These are phyloP conservation scores for Penicillium sp. DNA, from an alignment of 2,329 filamentous ascomycete genomes.

Conservation along the genomic window DNA sequence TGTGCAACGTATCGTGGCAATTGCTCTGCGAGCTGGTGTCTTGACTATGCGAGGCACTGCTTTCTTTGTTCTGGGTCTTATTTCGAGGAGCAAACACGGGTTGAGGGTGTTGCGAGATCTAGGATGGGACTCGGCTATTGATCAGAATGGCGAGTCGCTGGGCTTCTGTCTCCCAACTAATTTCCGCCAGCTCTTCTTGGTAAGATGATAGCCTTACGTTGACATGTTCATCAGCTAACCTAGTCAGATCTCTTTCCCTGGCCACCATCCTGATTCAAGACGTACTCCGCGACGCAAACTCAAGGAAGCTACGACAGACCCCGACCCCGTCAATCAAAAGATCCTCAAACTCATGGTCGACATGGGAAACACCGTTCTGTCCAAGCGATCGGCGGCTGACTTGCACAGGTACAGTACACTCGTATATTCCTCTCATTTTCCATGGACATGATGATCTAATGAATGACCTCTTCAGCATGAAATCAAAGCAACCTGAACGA, in stretches of 20 bases:
- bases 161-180: conserved; percentile 86
- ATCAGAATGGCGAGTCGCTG: conserved; percentile 78
- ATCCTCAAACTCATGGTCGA: conserved; percentile 87
- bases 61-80: conserved; percentile 92
- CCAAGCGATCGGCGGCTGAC: conserved; percentile 83
- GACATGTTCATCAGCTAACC: conserved; percentile 21
- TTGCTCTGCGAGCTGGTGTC: conserved; percentile 85
- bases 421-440: not conserved
- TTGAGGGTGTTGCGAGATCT: conserved; percentile 87
- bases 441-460: conserved; percentile 1
- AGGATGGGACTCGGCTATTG: conserved; percentile 92
- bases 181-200: conserved; percentile 77
- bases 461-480: conserved; percentile 64
- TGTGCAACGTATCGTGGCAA: conserved; percentile 82
- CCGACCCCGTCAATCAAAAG: conserved; percentile 69
- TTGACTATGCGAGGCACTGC: conserved; percentile 94
- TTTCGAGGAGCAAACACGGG: conserved; percentile 89
- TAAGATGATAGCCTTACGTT: conserved; percentile 51
- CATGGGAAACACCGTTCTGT: conserved; percentile 89
- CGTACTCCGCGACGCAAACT: conserved; percentile 53
- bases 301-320: conserved; percentile 65
- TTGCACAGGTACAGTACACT: conserved; percentile 61
- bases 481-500: conserved; percentile 72
- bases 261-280: conserved; percentile 51
- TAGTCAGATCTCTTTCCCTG: conserved; percentile 46